Conservation (phyloP, 306 rosid genomes). For the Vigna nakashimae region DNA sequence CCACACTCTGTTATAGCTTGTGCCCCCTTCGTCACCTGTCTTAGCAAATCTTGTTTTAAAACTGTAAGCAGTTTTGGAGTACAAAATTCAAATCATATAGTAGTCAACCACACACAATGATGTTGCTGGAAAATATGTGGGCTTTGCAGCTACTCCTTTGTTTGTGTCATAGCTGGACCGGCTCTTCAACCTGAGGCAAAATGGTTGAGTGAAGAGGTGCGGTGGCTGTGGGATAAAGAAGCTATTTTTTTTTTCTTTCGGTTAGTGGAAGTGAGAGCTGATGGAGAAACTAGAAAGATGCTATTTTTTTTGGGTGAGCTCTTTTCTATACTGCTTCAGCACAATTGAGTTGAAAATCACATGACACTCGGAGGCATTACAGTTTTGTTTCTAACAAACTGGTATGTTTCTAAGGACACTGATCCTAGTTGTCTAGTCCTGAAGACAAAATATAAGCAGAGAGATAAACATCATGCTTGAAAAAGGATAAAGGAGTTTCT, state of each 20-base stretch:
- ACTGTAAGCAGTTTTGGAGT: neutral
- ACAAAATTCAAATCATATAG: neutral
- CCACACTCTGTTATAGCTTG: neutral
- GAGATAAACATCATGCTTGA: neutral
- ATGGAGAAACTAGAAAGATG: neutral
- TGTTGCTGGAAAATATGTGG: neutral
- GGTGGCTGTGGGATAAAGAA: neutral
- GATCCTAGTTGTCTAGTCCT: conserved; percentile 21
- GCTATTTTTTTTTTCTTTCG: neutral
- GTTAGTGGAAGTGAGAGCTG: neutral
- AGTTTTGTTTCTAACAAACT: neutral
- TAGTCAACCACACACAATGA: neutral
- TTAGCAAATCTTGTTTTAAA: neutral
- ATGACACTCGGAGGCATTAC: conserved; percentile 9
- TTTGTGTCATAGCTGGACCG: neutral
- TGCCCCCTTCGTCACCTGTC: neutral
- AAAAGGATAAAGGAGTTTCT: conserved; percentile 20
- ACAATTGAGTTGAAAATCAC: neutral
- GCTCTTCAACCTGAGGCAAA: neutral
- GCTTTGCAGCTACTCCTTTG: neutral
- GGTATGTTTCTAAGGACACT: conserved; percentile 11
- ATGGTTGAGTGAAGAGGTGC: neutral
- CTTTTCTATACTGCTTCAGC: neutral
- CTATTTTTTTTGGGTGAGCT: neutral
- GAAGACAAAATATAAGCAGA: conserved; percentile 5